phyloP scores from a whole-genome alignment of 176 grass and related monocot genomes.

The Oryza brachyantha region DNA sequence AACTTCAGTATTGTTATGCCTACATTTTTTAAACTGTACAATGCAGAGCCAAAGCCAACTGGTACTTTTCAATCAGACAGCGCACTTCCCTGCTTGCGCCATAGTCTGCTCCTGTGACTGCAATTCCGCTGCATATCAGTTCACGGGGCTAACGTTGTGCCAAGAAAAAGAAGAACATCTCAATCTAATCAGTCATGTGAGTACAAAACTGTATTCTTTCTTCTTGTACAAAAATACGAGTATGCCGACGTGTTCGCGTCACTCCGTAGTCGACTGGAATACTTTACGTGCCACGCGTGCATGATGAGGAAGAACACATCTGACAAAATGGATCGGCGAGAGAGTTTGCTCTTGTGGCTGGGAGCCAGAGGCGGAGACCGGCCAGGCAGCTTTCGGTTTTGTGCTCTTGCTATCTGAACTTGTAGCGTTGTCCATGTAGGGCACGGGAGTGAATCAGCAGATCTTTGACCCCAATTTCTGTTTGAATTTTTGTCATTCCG shows the following conservation, averaged over 20 bases:
- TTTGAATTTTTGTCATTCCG: background rate
- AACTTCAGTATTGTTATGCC: slow-evolving; percentile 4
- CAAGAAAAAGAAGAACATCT: background rate
- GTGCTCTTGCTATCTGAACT: slow-evolving; percentile 2
- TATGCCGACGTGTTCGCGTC: background rate
- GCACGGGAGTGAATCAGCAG: slow-evolving; percentile 20
- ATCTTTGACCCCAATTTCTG: slow-evolving; percentile 50
- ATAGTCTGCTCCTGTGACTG: slow-evolving; percentile 14
- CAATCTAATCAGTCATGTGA: slow-evolving; percentile 12
- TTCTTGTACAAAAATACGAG: background rate
- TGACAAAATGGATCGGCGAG: background rate
- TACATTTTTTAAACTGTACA: background rate
- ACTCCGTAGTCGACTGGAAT: background rate
- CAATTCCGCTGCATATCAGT: background rate
- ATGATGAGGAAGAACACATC: background rate
- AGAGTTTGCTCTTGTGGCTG: background rate
- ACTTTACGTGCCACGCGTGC: slow-evolving; percentile 5
- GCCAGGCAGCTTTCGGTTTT: slow-evolving; percentile 38
- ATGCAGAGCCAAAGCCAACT: slow-evolving; percentile 17
- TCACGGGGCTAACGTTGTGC: slow-evolving; percentile 20
- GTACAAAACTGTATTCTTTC: slow-evolving; percentile 35
- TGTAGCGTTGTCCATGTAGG: background rate
- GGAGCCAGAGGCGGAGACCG: background rate
- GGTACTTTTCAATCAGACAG: slow-evolving; percentile 16
- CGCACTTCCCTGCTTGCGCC: background rate